Evolutionary conservation across 257 asterid genomes (phyloP), one percentile per base, ranked within the genome.

Genomic region (Solanum phureja): DNA sequence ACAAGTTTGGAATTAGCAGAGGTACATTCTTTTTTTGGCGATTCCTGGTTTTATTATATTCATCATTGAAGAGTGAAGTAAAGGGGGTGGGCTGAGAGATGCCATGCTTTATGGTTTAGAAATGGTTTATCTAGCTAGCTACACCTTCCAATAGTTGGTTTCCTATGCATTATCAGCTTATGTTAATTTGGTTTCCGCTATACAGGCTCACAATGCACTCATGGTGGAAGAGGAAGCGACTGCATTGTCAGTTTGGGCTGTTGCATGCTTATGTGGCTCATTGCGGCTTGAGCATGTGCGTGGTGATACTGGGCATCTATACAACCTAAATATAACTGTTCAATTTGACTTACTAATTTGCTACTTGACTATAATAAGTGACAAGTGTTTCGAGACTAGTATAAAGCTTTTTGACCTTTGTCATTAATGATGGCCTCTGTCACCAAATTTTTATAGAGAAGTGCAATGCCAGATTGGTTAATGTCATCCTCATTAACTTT

Each of bases 141-240:
- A 49, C 44, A 11, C 71, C 69, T 82, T 82, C 24, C 86, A 82
- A 31, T 82, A 29, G 40, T 46, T 82, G 19, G 27, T 82, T 49
- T 82, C 35, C 86, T 18, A 31, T 49, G 69, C 27, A 49, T 82
- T 82, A 49, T 49, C 44, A 49, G 44, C 44, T 72, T 33, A 46
- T 69, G 82, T 46, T 71, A 49, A 85, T 66, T 34, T 69, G 49
- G 60, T 75, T 81, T 31, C 84, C 23, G 2, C 83, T 52, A 88
- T 87, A 42, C 91, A 97, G 99, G 99, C 91, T 84, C 97, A 96
- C 81, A 90, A 87, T 88, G 99, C 96, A 34, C 97, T 96, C 82
- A 91, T 94, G 98, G 99, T 91, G 81, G 99, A 97, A 92, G 99
- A 97, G 94, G 99, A 97, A 91, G 98, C 99, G 77, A 89, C 95